Evolutionary conservation across 345 rosid species (phyloP), one percentile per base, ranked within the genome.

Genomic region (Citrus glauca): DNA sequence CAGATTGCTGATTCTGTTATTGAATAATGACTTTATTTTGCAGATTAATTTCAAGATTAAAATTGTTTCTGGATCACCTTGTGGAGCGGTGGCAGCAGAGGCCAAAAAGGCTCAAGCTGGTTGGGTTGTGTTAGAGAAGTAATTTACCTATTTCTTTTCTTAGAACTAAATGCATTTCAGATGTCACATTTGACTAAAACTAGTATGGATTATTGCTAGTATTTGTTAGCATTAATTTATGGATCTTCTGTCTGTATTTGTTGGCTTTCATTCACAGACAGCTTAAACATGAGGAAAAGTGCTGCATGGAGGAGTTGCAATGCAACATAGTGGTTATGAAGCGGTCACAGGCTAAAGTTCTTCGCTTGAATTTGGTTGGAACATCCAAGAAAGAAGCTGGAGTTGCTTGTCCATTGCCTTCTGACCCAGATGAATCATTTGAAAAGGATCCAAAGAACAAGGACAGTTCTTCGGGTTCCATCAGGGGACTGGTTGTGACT

Each of bases 81-180:
- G 86, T 71, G 98, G 99, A 35, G 89, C 94, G 7, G 98, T 97
- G 68, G 92, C 98, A 64, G 83, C 89, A 1, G 99, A 97, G 86
- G 92, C 98, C 64, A 97, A 88, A 88, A 90, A 66, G 81, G 84
- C 82, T 1, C 87, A 85, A 78, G 98, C 94, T 27, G 92, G 86
- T 80, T 97, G 99, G 99, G 98, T 97, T 67, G 94, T 97, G 27
- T 78, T 97, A 42, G 99, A 97, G 90, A 97, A 93, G 99, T 97
- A 88, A 89, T 65, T n/a, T 55, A 70, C 77, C 27, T 5, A 20
- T 32, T 82, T 3, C 28, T 38, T 45, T 69, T 17, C 27, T 56
- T 62, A 9, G n/a, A 66, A 64, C 60, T 71, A 57, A 42, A 22
- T 59, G 11, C 25, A 17, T 74, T 60, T 6, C 8, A 30, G 66